phyloP scores from a whole-genome alignment of 2,329 filamentous ascomycete genomes.

The Aspergillus arachidicola region DNA sequence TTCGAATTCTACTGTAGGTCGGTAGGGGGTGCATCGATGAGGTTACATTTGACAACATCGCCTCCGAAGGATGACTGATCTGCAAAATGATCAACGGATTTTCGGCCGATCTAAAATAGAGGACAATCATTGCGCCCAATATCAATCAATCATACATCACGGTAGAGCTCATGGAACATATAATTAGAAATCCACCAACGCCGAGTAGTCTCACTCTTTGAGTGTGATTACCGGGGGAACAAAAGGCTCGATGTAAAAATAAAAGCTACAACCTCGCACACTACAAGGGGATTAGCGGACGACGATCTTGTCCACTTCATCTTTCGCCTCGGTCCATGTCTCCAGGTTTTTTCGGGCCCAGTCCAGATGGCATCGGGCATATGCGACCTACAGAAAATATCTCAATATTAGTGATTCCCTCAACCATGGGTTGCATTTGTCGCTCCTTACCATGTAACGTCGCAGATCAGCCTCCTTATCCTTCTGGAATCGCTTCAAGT shows the following conservation, averaged over 20 bases:
- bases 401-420: conserved; percentile 12
- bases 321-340: conserved; percentile 87
- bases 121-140: neutral
- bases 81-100: neutral
- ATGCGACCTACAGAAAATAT: conserved; percentile 68
- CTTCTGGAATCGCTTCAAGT: conserved; percentile 87
- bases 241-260: neutral
- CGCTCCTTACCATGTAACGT: conserved; percentile 84
- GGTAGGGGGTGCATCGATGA: neutral
- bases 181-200: conserved; percentile 8
- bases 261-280: neutral
- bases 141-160: conserved; percentile 1
- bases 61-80: neutral
- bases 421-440: neutral
- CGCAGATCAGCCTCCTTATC: conserved; percentile 95
- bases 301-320: conserved; percentile 84
- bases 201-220: neutral
- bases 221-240: neutral
- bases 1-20: neutral
- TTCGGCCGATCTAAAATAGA: neutral
- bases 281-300: conserved; percentile 29
- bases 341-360: conserved; percentile 92
- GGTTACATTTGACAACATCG: neutral
- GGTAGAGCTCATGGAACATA: neutral
- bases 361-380: conserved; percentile 88